phyloP scores from a whole-genome alignment of 192 early-diverging fungal genomes.

The Gamsiella multidivaricata region DNA sequence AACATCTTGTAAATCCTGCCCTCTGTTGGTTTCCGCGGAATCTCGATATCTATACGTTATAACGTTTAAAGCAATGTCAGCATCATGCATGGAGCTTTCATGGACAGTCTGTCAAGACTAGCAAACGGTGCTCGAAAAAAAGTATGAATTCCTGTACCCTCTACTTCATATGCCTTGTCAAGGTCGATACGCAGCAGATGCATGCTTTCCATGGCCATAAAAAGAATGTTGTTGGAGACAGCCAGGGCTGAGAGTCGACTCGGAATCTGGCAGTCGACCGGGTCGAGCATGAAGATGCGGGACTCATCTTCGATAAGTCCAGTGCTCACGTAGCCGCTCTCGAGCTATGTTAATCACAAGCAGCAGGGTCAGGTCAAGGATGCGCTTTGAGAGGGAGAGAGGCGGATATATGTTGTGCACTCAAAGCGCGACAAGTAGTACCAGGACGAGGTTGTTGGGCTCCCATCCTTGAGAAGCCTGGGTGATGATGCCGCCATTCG shows the following conservation, averaged over 20 bases:
- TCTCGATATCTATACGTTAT: conserved; percentile 73
- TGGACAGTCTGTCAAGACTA: too few relatives aligned
- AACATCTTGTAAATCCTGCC: conserved; percentile 79
- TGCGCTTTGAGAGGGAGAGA: neutral
- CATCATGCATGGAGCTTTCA: too few relatives aligned
- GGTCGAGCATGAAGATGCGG: conserved; percentile 84
- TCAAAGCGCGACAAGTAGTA: neutral
- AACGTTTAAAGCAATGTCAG: too few relatives aligned
- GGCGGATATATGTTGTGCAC: neutral
- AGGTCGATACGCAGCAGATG: conserved; percentile 90
- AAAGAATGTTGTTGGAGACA: conserved; percentile 87
- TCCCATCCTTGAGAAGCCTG: conserved; percentile 51
- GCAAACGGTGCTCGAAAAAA: too few relatives aligned
- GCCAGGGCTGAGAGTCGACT: conserved; percentile 76
- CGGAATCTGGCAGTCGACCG: conserved; percentile 91
- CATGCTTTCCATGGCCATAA: conserved; percentile 81
- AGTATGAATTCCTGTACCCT: conserved; percentile 63
- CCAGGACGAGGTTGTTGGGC: conserved; percentile 46
- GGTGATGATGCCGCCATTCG: conserved; percentile 27
- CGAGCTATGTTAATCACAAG: conserved; percentile 57
- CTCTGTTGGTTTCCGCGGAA: conserved; percentile 66
- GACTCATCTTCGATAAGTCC: conserved; percentile 61
- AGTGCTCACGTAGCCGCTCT: conserved; percentile 67
- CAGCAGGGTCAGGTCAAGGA: neutral
- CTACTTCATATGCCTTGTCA: conserved; percentile 80